These are phyloP conservation scores for Sporisorium exsertum DNA, from an alignment of 1,284 basidiomycete species.

Conservation along the genomic window DNA sequence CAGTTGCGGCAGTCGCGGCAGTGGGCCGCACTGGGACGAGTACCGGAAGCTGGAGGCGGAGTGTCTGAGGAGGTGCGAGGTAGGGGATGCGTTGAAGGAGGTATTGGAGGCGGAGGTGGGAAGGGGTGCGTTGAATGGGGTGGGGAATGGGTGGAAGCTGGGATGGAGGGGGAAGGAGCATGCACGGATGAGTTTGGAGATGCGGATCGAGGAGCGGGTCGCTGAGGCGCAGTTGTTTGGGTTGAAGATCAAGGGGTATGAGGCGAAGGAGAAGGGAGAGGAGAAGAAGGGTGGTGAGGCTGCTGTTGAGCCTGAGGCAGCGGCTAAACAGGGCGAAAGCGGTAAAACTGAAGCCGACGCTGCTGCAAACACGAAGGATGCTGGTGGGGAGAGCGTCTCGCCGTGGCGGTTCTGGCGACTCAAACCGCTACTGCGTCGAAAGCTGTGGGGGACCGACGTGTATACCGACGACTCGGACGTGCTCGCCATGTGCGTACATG, in stretches of 20 bases:
- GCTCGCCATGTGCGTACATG: slow-evolving; percentile 73
- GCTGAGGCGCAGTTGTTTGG: slow-evolving; percentile 43
- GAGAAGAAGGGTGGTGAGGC: background rate
- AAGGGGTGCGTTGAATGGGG: slow-evolving; percentile 19
- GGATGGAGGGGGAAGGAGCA: slow-evolving; percentile 67
- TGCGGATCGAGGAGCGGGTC: slow-evolving; percentile 45
- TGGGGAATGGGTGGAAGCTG: slow-evolving; percentile 55
- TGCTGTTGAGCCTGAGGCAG: background rate
- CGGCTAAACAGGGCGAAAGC: background rate
- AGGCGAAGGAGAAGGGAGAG: background rate
- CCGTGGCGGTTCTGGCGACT: slow-evolving; percentile 64
- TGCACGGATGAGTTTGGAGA: slow-evolving; percentile 57
- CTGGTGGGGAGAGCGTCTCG: background rate
- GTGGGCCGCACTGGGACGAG: slow-evolving; percentile 34
- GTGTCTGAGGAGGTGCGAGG: slow-evolving; percentile 25
- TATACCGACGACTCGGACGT: slow-evolving; percentile 76
- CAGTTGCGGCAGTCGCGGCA: slow-evolving; percentile 23
- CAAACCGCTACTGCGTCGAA: slow-evolving; percentile 60
- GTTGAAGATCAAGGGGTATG: slow-evolving; percentile 10
- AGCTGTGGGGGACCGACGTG: slow-evolving; percentile 74
- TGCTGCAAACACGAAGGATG: background rate
- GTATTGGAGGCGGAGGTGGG: slow-evolving; percentile 32
- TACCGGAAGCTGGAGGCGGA: slow-evolving; percentile 28
- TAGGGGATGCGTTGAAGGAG: slow-evolving; percentile 38
- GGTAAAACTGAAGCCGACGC: background rate